These are phyloP conservation scores for Talaromyces thailandensis DNA, from an alignment of 495 filamentous ascomycete genomes.

Conservation along the genomic window DNA sequence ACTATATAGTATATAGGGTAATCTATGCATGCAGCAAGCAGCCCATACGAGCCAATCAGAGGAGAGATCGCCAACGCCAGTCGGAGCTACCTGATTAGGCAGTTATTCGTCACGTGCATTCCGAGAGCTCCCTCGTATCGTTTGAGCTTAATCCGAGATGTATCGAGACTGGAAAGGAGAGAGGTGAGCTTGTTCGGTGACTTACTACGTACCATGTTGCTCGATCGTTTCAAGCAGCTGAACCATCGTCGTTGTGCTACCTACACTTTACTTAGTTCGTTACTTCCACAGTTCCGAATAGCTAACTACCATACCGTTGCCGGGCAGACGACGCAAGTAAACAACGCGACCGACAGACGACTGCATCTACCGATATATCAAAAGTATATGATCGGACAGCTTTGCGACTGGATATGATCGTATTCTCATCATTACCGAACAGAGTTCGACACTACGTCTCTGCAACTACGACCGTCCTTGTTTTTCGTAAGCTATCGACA, in stretches of 20 bases:
- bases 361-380: background rate
- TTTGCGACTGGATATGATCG: background rate
- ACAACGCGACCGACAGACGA: background rate
- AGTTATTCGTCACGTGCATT: background rate
- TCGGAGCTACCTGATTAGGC: background rate
- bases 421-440: background rate
- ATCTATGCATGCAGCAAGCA: too few relatives aligned
- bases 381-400: background rate
- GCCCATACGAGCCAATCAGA: background rate
- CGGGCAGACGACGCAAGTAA: background rate
- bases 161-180: too few relatives aligned
- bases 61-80: background rate
- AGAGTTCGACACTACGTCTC: background rate
- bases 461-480: background rate
- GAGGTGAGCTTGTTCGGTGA: background rate
- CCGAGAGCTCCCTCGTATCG: background rate
- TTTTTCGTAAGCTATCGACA: background rate
- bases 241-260: background rate
- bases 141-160: too few relatives aligned
- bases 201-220: background rate
- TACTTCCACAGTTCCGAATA: background rate
- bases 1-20: too few relatives aligned
- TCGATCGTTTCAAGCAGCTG: background rate
- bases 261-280: background rate
- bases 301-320: background rate